Percentiles rank a stretch among this genome's conserved stretches.
These are phyloP conservation scores for Fusarium sterilihyphosum DNA, from an alignment of 2,329 filamentous ascomycete genomes.

Conservation along the genomic window DNA sequence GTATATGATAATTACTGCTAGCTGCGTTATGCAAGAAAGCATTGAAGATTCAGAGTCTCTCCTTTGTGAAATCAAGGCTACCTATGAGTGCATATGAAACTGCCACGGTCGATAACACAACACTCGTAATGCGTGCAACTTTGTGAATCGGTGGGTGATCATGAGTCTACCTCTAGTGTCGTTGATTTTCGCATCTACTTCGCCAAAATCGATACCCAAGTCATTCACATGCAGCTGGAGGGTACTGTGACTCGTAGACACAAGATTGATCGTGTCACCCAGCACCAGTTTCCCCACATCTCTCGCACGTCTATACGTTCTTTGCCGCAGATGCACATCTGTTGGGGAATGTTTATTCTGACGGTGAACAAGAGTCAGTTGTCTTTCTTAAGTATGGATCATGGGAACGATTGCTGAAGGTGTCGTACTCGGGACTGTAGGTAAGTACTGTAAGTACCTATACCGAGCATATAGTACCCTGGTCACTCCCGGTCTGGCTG, in stretches of 20 bases:
- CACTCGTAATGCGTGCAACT: constrained; percentile 20
- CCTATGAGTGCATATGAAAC: neutral
- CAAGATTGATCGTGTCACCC: constrained; percentile 20
- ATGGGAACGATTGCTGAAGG: neutral
- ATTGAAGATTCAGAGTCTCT: neutral
- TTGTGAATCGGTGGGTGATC: constrained; percentile 19
- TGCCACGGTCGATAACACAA: neutral
- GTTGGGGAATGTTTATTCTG: neutral
- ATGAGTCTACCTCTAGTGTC: neutral
- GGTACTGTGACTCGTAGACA: constrained; percentile 11
- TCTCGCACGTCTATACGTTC: neutral
- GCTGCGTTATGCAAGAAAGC: neutral
- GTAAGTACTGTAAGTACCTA: neutral
- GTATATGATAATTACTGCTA: no score
- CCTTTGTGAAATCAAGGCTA: neutral
- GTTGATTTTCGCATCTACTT: neutral
- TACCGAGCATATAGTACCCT: neutral
- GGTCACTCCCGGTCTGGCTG: neutral
- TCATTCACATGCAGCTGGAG: neutral
- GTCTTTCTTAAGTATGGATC: neutral
- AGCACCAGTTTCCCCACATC: neutral
- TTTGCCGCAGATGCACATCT: neutral
- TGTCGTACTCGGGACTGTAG: constrained; percentile 14
- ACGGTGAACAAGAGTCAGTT: neutral
- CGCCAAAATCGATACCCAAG: neutral